Evolutionary conservation across 2,329 filamentous ascomycete species (phyloP), one percentile per base, ranked within the genome.

Genomic region (Penicillium sp.): DNA sequence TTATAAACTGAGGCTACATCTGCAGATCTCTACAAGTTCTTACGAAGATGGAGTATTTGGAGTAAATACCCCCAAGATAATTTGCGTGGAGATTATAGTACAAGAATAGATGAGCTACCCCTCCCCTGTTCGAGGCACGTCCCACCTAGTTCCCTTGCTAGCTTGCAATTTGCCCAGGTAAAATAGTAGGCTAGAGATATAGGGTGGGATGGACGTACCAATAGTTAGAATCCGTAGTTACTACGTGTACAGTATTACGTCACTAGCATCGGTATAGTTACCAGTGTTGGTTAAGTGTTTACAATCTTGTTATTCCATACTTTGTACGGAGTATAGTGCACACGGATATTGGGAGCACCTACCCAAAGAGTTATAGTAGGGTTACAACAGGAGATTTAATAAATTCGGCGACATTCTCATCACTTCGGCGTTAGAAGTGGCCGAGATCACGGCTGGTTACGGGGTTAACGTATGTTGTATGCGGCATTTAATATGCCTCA

Each of bases 91-190:
- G 43, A 19, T 45, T 45, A 44, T 19, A 12, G 3, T 7, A 12
- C 2, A 25, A 29, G 17, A 19, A 29, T 13, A 29, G 35, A 48
- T 23, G 19, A 48, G 15, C 21, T 48, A 36, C 21, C 9, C 45
- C 44, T 29, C 53, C 33, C 53, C 33, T 52, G 48, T 13, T 52
- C 23, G 12, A 56, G 33, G 29, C 45, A 39, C 48, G 31, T 44
- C 31, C 31, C 31, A 38, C 53, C 38, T 19, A 21, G 0, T 31
- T 23, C 17, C 15, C 33, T 35, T 52, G 35, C 23, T 45, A 45
- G 31, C 25, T 56, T 45, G 33, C 17, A 25, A 47, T 56, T 56
- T 56, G 27, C 33, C 39, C 39, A 25, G 31, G 54, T 19, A n/a
- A 52, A 52, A 23, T n/a, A 51, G 10, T 2, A 29, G 23, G 6